Evolutionary conservation across 805 yeast genomes (phyloP).

Genomic region (Wickerhamiella brachini): DNA sequence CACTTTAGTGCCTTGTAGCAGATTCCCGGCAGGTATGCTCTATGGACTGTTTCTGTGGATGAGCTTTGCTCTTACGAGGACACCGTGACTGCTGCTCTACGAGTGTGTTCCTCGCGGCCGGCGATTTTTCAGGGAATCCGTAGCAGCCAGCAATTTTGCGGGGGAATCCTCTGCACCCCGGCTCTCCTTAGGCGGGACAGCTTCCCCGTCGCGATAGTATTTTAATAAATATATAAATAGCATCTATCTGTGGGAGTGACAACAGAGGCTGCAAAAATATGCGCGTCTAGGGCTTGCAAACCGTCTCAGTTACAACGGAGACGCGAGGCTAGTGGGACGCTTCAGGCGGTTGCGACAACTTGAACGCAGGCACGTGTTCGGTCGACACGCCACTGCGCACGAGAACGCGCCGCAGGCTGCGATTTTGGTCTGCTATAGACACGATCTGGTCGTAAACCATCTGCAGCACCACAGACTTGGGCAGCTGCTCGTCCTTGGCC

Average conservation of each 20-base stretch:
- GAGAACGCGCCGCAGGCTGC: slow-evolving; percentile 15
- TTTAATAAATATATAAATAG: not conserved
- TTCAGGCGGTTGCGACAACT: slow-evolving; percentile 1
- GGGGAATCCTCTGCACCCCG: not conserved
- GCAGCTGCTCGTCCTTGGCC: slow-evolving; percentile 7
- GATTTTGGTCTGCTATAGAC: slow-evolving; percentile 17
- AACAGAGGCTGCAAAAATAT: not conserved
- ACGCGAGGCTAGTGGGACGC: too few relatives aligned
- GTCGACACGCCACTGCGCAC: slow-evolving; percentile 12
- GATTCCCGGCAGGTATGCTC: too few relatives aligned
- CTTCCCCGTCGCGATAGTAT: too few relatives aligned
- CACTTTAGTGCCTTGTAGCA: too few relatives aligned
- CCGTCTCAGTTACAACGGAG: too few relatives aligned
- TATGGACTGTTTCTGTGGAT: too few relatives aligned
- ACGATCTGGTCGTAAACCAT: slow-evolving; percentile 18
- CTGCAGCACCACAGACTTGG: slow-evolving; percentile 21
- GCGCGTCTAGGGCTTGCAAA: too few relatives aligned
- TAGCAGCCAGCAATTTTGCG: not conserved
- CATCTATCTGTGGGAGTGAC: not conserved
- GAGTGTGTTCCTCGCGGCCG: not conserved
- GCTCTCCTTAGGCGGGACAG: too few relatives aligned
- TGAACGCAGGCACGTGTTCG: slow-evolving; percentile 6
- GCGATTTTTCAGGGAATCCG: not conserved
- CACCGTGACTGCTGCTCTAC: too few relatives aligned
- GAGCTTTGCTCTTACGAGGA: too few relatives aligned